Percentiles rank a stretch among this genome's conserved stretches.
These are phyloP conservation scores for Penicillium antarcticum DNA, from an alignment of 495 filamentous ascomycete genomes.

Conservation along the genomic window DNA sequence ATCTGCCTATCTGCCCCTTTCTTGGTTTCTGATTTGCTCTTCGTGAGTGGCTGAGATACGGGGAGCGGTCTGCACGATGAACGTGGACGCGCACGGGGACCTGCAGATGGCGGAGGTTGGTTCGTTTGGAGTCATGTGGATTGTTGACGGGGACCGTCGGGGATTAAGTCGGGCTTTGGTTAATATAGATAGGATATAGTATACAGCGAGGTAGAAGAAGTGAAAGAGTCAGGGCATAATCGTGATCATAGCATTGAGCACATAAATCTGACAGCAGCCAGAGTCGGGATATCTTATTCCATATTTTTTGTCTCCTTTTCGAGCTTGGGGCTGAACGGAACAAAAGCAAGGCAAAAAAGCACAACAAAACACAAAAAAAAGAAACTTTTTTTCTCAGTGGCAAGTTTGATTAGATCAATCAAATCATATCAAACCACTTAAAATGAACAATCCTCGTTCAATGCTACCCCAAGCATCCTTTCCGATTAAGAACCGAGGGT, in stretches of 20 bases:
- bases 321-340: not conserved
- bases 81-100: not conserved
- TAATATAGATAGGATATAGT: not conserved
- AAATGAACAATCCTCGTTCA: slow-evolving; percentile 5
- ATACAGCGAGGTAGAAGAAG: too few relatives aligned
- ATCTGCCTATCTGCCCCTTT: too few relatives aligned
- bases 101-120: not conserved
- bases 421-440: not conserved
- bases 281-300: slow-evolving; percentile 12
- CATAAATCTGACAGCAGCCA: slow-evolving; percentile 2
- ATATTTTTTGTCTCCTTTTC: slow-evolving; percentile 4
- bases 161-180: not conserved
- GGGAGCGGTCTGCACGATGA: slow-evolving; percentile 1
- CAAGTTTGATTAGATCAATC: not conserved
- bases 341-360: not conserved
- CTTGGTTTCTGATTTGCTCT: not conserved
- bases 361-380: slow-evolving; percentile 1
- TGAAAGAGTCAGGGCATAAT: too few relatives aligned
- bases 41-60: not conserved
- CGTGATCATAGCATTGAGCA: not conserved
- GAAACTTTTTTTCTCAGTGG: slow-evolving; percentile 8
- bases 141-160: not conserved
- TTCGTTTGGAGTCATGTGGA: not conserved
- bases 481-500: slow-evolving; percentile 21
- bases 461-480: slow-evolving; percentile 11